A percentile compares a stretch with the other conserved stretches of the same genome.
Evolutionary conservation across 305 asterid species (phyloP).

Genomic region (Rubia balearica): DNA sequence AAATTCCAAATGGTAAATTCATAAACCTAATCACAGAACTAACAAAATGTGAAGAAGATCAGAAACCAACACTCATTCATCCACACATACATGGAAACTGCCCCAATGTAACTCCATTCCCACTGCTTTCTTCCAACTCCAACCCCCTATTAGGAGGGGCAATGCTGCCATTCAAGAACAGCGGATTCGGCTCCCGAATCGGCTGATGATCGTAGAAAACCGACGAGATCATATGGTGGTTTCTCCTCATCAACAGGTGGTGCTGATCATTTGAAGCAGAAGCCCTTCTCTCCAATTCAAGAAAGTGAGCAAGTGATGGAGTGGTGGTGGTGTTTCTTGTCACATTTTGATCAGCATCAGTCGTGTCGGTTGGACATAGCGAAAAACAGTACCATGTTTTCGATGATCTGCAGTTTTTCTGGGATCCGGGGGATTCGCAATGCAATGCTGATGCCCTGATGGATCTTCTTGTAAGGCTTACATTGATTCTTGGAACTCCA

Average conservation of each 20-base stretch:
- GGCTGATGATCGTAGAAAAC: constrained; percentile 25
- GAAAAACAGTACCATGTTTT: constrained; percentile 36
- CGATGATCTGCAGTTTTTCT: constrained; percentile 20
- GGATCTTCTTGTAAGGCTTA: constrained; percentile 40
- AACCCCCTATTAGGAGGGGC: constrained; percentile 29
- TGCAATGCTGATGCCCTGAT: constrained; percentile 25
- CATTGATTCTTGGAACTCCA: constrained; percentile 28
- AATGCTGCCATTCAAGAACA: constrained; percentile 32
- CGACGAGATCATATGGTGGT: constrained; percentile 17
- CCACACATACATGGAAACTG: constrained; percentile 40
- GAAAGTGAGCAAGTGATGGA: constrained; percentile 42
- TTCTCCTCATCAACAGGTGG: constrained; percentile 19
- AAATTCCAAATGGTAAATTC: background rate
- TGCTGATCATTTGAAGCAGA: constrained; percentile 23
- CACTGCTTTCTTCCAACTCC: constrained; percentile 16
- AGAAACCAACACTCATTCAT: background rate
- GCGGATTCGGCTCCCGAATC: constrained; percentile 22
- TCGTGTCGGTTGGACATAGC: constrained; percentile 31
- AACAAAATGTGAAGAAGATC: constrained; percentile 1
- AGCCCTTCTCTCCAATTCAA: constrained; percentile 42
- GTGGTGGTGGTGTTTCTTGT: constrained; percentile 16
- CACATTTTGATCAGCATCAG: constrained; percentile 30
- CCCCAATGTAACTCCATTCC: constrained; percentile 27
- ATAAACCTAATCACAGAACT: background rate
- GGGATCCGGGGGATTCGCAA: constrained; percentile 17